These are phyloP conservation scores for Epichloe typhina DNA, from an alignment of 2,329 filamentous ascomycete genomes.

Conservation along the genomic window DNA sequence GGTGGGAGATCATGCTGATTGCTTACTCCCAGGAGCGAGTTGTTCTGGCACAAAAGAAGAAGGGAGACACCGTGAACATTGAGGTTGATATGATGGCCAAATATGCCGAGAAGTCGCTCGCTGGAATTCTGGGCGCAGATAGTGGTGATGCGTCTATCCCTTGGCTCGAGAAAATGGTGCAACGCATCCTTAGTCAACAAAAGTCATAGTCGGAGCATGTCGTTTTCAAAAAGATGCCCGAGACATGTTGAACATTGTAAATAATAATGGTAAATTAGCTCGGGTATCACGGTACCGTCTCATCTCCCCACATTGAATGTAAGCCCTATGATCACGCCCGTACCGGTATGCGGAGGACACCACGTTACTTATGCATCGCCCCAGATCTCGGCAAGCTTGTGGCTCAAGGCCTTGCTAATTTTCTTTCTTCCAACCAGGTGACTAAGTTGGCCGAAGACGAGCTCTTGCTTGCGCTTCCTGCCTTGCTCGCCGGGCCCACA, in stretches of 20 bases:
- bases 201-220: background rate
- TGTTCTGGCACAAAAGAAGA: slow-evolving; percentile 63
- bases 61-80: slow-evolving; percentile 75
- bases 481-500: slow-evolving; percentile 36
- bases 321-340: too few relatives aligned
- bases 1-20: slow-evolving; percentile 97
- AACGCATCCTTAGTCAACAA: slow-evolving; percentile 59
- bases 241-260: background rate
- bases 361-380: slow-evolving; percentile 28
- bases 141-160: slow-evolving; percentile 38
- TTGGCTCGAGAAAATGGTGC: slow-evolving; percentile 58
- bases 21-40: slow-evolving; percentile 91
- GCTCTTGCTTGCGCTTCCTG: slow-evolving; percentile 42
- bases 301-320: background rate
- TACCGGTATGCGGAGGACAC: background rate
- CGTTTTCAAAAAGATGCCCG: too few relatives aligned
- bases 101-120: slow-evolving; percentile 81
- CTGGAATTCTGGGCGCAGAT: slow-evolving; percentile 49
- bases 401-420: slow-evolving; percentile 50
- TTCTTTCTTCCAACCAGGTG: slow-evolving; percentile 55
- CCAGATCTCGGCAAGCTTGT: slow-evolving; percentile 63
- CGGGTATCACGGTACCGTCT: background rate
- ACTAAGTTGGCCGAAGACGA: slow-evolving; percentile 45
- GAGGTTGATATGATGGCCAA: slow-evolving; percentile 85
- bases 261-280: background rate